phyloP scores from a whole-genome alignment of 2,329 filamentous ascomycete genomes.

The Pseudogymnoascus sp. region DNA sequence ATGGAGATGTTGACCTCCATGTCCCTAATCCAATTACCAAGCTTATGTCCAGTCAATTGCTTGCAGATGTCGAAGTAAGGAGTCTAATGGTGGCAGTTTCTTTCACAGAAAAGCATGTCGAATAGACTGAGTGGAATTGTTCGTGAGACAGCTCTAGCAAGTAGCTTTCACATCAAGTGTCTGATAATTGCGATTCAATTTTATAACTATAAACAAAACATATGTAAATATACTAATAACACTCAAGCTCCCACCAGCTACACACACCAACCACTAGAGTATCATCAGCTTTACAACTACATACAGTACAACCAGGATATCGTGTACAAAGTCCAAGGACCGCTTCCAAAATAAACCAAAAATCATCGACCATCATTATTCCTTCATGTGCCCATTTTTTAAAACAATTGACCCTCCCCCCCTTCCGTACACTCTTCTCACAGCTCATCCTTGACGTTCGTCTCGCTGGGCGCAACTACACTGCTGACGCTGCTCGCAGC shows the following conservation, averaged over 20 bases:
- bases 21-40: not conserved
- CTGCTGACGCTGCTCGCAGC: slow-evolving; percentile 39
- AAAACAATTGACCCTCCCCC: not conserved
- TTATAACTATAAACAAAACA: slow-evolving; percentile 7
- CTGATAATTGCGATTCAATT: not conserved
- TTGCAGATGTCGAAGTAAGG: not conserved
- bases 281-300: not conserved
- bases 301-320: slow-evolving; percentile 8
- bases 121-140: not conserved
- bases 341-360: slow-evolving; percentile 9
- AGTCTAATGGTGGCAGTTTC: not conserved
- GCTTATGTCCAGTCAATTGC: not conserved
- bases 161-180: not conserved
- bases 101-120: not conserved
- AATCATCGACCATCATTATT: slow-evolving; percentile 7
- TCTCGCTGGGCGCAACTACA: slow-evolving; percentile 34
- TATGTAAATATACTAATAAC: slow-evolving; percentile 1
- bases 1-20: not conserved
- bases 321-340: slow-evolving; percentile 8
- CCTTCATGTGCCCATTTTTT: slow-evolving; percentile 5
- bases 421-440: not conserved
- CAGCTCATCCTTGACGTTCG: slow-evolving; percentile 34
- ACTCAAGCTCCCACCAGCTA: slow-evolving; percentile 4
- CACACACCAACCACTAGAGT: not conserved
- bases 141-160: not conserved